Evolutionary conservation across 208 protist genomes (phyloP), one percentile per base, ranked within the genome.

Genomic region (Leishmania major): DNA sequence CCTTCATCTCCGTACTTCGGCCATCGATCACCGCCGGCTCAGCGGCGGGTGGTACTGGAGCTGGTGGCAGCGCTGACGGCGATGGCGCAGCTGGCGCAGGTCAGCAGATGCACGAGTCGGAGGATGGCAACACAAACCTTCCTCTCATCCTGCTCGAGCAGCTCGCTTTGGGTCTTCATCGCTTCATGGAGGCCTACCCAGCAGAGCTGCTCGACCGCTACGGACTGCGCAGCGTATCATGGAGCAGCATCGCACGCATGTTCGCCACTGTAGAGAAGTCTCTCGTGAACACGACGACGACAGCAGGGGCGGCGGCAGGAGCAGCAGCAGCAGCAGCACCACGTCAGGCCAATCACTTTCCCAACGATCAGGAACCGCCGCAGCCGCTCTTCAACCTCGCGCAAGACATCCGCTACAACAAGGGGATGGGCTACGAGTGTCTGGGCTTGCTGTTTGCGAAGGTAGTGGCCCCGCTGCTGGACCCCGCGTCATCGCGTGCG

Each of bases 111-210:
- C 92, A 97, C 85, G 91, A 97, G 77, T 95, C 92, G 1, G 92
- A 88, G 62, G 95, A 98, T 81, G 91, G 90, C 60, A 98, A 98
- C 84, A 96, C 93, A 19, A 96, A 97, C 78, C 84, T 98, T 74
- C 93, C 95, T 19, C 84, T 98, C 15, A 97, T 98, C 75, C 86
- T 98, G 25, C 84, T 98, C 31, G 95, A 98, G 86, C 89, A 96
- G 83, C 84, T 96, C 17, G 87, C 87, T 22, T 81, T 98, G 35
- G 90, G 79, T 4, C 76, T 98, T 28, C 82, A 96, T 74, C 73
- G 84, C 43, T 94, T 96, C 75, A 85, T 95, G 86, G 79, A 89
- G 69, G 75, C 64, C 47, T 80, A 84, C 74, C 86, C 89, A 4
- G 84, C 74, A 60, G 59, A 55, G 49, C 35, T 91, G 73, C 85